Base-by-base conservation (phyloP, 768 basidiomycete genomes). In the Termitomyces bulborhizus region DNA sequence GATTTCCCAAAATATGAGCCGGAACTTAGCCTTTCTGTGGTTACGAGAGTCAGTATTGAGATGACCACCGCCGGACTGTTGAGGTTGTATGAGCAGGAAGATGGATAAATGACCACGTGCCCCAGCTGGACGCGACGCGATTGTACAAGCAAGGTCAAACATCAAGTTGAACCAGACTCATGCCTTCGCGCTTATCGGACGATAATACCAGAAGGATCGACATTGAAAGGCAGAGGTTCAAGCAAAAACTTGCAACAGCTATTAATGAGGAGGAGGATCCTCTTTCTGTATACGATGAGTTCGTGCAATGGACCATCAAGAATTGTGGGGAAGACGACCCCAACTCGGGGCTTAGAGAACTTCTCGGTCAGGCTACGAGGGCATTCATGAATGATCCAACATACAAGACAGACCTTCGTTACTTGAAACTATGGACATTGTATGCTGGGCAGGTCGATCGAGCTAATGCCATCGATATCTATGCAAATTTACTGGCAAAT, bases 351-450 rank as follows among this genome's bases (percentile, higher is more conserved):
- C 79, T 97, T 34, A 65, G 87, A 2, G 88, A 91, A 44, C 71
- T 98, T 6, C 76, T 99, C 16, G 90, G 95, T 62, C 85, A 92
- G 63, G 85, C 88, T 1, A 93, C 93, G 2, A 72, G 82, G 31
- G 81, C 82, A 53, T 97, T 98, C 69, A 83, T 86, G 60, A 78
- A 82, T 27, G 96, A 98, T 66, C 74, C 80, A n/a, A 71, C 84
- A 13, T 98, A 97, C 70, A 87, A 83, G 68, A 84, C 83, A 50
- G 95, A 98, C 74, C 71, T 93, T 49, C 81, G 96, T 41, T 97
- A 98, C 71, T 77, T 98, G 47, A 91, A 93, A 67, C 69, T 98
- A 18, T 99, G 97, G 97, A 81, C 86, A 21, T 76, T 88, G 47
- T 94, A 96, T 67, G 88, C 94, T 9, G 82, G 82, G 52, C 81